Base-by-base conservation (phyloP, 176 grass and related monocot species). In the Rhipidocladum racemiflorum region DNA sequence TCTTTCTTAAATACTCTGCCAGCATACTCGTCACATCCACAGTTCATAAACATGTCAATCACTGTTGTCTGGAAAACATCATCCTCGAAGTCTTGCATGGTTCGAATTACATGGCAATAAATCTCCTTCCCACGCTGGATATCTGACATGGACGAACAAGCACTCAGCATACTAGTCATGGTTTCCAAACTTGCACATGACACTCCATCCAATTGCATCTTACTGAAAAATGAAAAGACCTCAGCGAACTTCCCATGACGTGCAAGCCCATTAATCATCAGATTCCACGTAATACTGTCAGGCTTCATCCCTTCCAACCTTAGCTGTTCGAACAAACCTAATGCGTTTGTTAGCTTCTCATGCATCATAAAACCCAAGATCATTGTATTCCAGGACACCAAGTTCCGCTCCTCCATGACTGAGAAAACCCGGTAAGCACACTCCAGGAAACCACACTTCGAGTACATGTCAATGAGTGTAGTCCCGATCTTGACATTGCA, bases 11-110 rank as follows among this genome's bases (percentile, higher is more conserved):
- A 89, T 62, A 85, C 48, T 42, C 75, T 89, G 23, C 87, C 48
- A 75, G 87, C 81, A 69, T 81, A 64, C 46, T 9, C 15, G 29
- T 72, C 59, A 55, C 56, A 68, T 53, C 87, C 87, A 49, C 87
- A 89, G 34, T 49, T 84, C 82, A 86, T 85, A 64, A 81, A 89
- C 83, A 89, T 76, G 54, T 82, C 30, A 72, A 89, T 78, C 44
- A 72, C 59, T 49, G 77, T 72, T 76, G 88, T 89, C 32, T 72
- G 88, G 66, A 83, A 85, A 90, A 61, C 38, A 49, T 78, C 83
- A 78, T 90, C 78, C 55, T 53, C 46, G 35, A 72, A 86, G 36
- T 73, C 35, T 32, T 48, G 78, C 75, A 68, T 69, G 30, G 78
- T 85, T 48, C 72, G 73, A 59, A 90, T 65, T 9, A 82, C 83